phyloP scores from a whole-genome alignment of 768 basidiomycete species.

The Mycena chlorophos region DNA sequence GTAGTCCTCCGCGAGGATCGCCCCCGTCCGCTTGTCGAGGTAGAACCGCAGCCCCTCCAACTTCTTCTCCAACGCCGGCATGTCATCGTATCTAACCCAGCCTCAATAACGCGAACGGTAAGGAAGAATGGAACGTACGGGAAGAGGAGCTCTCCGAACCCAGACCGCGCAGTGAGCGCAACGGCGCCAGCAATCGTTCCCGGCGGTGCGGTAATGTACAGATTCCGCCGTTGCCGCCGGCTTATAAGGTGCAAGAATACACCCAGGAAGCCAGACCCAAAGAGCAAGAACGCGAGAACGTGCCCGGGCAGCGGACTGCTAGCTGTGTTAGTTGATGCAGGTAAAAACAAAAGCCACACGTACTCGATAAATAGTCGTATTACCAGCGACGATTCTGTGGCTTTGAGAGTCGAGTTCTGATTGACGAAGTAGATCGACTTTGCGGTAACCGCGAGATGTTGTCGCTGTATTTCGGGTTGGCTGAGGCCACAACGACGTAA shows the following conservation, averaged over 20 bases:
- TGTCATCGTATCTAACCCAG: conserved; percentile 45
- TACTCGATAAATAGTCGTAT: conserved; percentile 63
- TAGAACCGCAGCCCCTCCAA: conserved; percentile 53
- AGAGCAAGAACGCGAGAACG: conserved; percentile 47
- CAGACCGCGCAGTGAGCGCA: conserved; percentile 59
- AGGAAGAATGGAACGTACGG: conserved; percentile 30
- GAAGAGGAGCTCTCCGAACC: conserved; percentile 59
- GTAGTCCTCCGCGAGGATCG: conserved; percentile 58
- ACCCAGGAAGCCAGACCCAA: conserved; percentile 50
- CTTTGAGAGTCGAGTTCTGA: conserved; percentile 37
- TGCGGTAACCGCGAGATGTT: conserved; percentile 58
- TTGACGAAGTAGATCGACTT: conserved; percentile 59
- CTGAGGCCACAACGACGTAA: neutral
- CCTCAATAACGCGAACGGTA: neutral
- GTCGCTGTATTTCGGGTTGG: conserved; percentile 41
- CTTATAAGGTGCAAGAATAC: conserved; percentile 49
- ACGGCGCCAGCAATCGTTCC: conserved; percentile 60
- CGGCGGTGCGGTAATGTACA: conserved; percentile 56
- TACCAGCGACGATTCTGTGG: conserved; percentile 40
- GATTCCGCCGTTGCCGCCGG: conserved; percentile 43
- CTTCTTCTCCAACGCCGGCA: conserved; percentile 44
- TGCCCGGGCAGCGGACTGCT: conserved; percentile 55
- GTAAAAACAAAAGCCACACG: conserved; percentile 24
- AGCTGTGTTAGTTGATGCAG: neutral
- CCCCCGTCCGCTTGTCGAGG: conserved; percentile 59